Percentiles rank a stretch among this genome's conserved stretches.
Evolutionary conservation across 2,329 filamentous ascomycete genomes (phyloP).

Genomic region (Sporothrix phasma): DNA sequence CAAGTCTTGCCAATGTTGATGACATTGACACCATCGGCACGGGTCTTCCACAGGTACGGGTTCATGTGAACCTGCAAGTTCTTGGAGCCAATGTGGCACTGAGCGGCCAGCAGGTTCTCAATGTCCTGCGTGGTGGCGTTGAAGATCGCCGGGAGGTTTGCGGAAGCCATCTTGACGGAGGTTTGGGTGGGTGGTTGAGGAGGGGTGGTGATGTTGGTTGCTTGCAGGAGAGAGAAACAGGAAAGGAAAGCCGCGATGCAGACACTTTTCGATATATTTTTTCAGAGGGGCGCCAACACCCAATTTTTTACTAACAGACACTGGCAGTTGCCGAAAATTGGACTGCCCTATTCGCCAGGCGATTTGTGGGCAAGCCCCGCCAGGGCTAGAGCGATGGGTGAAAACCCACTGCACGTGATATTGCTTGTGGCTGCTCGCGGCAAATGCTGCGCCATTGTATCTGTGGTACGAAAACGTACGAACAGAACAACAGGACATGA

Average conservation of each 20-base stretch:
- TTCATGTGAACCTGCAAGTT: conserved; percentile 96
- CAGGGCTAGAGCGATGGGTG: conserved; percentile 9
- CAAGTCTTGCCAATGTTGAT: conserved; percentile 99
- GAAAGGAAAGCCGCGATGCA: background rate
- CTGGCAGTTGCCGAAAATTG: conserved; percentile 10
- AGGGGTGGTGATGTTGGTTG: conserved; percentile 18
- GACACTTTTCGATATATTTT: conserved; percentile 12
- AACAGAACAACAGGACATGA: background rate
- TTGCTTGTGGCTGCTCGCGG: background rate
- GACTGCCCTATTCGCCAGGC: conserved; percentile 14
- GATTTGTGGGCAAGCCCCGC: conserved; percentile 15
- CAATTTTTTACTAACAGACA: conserved; percentile 11
- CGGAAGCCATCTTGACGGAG: conserved; percentile 78
- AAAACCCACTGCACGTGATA: conserved; percentile 11
- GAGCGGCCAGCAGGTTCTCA: conserved; percentile 97
- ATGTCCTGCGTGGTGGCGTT: conserved; percentile 97
- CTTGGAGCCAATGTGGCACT: conserved; percentile 95
- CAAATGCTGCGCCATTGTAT: background rate
- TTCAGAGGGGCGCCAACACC: conserved; percentile 16
- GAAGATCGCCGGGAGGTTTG: conserved; percentile 89
- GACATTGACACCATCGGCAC: conserved; percentile 95
- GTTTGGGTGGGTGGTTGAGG: conserved; percentile 6
- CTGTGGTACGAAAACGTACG: background rate
- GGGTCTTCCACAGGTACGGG: conserved; percentile 98
- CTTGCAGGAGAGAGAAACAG: conserved; percentile 3